Evolutionary conservation across 148 eudicot genomes (phyloP), one percentile per base, ranked within the genome.

Genomic region (Beta vulgaris): DNA sequence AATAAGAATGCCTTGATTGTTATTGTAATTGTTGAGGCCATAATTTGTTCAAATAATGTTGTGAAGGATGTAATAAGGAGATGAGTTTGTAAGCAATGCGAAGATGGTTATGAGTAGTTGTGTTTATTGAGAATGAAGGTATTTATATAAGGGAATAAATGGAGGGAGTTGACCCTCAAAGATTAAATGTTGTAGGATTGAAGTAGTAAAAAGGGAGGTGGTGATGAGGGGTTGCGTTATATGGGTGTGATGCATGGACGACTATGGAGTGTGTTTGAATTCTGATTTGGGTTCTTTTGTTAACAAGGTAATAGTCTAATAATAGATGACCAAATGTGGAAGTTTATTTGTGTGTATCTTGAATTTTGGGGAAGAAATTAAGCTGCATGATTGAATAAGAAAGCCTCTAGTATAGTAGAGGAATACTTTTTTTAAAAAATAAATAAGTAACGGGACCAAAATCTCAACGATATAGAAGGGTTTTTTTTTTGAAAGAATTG

Each of bases 81-180:
- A n/a, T n/a, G n/a, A n/a, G n/a, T n/a, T n/a, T n/a, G n/a, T n/a
- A n/a, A n/a, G n/a, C n/a, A n/a, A n/a, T n/a, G n/a, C n/a, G n/a
- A n/a, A n/a, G n/a, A n/a, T n/a, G n/a, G n/a, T n/a, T n/a, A n/a
- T n/a, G n/a, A n/a, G n/a, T n/a, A n/a, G n/a, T n/a, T n/a, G n/a
- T n/a, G n/a, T n/a, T n/a, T n/a, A n/a, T n/a, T n/a, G n/a, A n/a
- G n/a, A 34, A 14, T 12, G 28, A 57, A n/a, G 25, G 68, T 57
- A 26, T 70, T 70, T 84, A 74, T 73, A 80, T n/a, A 31, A 21
- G 71, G 83, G 35, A 57, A 36, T 23, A 46, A 57, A 59, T 39
- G 69, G 69, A 55, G 37, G 29, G 72, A 57, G 88, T 80, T 87
- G 88, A n/a, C n/a, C n/a, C n/a, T 72, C 84, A n/a, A 43, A 61